Base-by-base conservation (phyloP, 2,329 filamentous ascomycete genomes). In the Colletotrichum camelliae region DNA sequence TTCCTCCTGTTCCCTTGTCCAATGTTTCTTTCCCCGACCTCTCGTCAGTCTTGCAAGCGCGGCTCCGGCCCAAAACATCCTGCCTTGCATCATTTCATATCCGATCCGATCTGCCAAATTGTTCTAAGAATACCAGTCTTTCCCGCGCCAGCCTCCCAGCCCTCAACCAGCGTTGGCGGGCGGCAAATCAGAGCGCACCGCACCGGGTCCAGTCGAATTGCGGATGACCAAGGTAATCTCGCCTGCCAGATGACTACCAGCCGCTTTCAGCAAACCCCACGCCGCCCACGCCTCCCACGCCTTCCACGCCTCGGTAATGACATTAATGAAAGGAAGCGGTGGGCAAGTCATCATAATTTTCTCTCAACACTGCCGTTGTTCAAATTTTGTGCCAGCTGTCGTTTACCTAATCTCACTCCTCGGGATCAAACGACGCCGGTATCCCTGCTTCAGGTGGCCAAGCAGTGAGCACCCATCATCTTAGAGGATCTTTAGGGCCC, bases 11-110 rank as follows among this genome's bases (percentile, higher is more conserved):
- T 33, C 73, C 71, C 67, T 77, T 72, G 75, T 70, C 37, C 66
- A 66, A 65, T 67, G 67, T 77, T 77, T 70, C 76, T 66, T 77
- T 80, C 73, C 67, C 70, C 78, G 60, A 70, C 77, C 78, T 70
- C 69, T 64, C 39, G 57, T 24, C 73, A 67, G 64, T 72, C 27
- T 68, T 73, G 70, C 70, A 70, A 70, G 74, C 67, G 67, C 67
- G 80, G 75, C 64, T 75, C 75, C 72, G 62, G 52, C 48, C 75
- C 67, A 75, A 72, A 72, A 39, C 60, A 72, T 77, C 55, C 67
- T 65, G 48, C 62, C 67, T 74, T 77, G 75, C 72, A 77, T 66
- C 67, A 68, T 72, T 71, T 77, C 75, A 72, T 76, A 76, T 77
- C 75, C 75, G 75, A 77, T 77, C 75, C 67, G 72, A 77, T 77